phyloP scores from a whole-genome alignment of 1,139 yeast genomes.

The Zygosaccharomyces pseudobailii region DNA sequence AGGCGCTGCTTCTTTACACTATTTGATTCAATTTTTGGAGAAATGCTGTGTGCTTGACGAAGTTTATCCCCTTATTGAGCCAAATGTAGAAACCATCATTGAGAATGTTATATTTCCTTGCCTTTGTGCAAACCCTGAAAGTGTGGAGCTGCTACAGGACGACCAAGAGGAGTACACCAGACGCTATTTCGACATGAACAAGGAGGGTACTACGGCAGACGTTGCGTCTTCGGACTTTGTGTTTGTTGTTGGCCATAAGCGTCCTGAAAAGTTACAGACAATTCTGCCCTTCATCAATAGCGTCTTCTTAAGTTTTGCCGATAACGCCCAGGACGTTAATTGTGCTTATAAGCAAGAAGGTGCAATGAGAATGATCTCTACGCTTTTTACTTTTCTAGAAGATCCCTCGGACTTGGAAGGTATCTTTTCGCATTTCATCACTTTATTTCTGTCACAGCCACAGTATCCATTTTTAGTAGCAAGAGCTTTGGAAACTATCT shows the following conservation, averaged over 20 bases:
- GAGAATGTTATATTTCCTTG: slow-evolving; percentile 61
- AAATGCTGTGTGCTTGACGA: slow-evolving; percentile 53
- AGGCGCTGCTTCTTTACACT: slow-evolving; percentile 55
- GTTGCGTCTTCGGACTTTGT: slow-evolving; percentile 78
- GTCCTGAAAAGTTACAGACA: slow-evolving; percentile 44
- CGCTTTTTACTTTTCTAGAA: slow-evolving; percentile 55
- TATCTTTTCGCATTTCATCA: slow-evolving; percentile 58
- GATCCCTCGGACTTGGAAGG: slow-evolving; percentile 67
- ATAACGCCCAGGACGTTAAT: slow-evolving; percentile 37
- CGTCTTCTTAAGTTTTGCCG: slow-evolving; percentile 40
- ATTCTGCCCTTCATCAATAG: slow-evolving; percentile 48
- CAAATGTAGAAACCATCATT: slow-evolving; percentile 54
- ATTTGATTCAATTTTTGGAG: slow-evolving; percentile 60
- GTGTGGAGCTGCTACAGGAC: slow-evolving; percentile 61
- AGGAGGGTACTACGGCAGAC: slow-evolving; percentile 72
- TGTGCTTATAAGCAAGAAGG: slow-evolving; percentile 76
- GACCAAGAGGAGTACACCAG: slow-evolving; percentile 73
- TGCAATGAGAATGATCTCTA: slow-evolving; percentile 70
- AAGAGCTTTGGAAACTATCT: slow-evolving; percentile 73
- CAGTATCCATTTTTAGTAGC: slow-evolving; percentile 72
- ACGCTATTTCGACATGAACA: slow-evolving; percentile 62
- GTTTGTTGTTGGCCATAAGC: slow-evolving; percentile 43
- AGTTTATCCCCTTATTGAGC: slow-evolving; percentile 48
- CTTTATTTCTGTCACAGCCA: slow-evolving; percentile 59
- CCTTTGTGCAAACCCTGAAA: slow-evolving; percentile 50